Evolutionary conservation across 345 rosid genomes (phyloP), one percentile per base, ranked within the genome.

Genomic region (Euclidium syriacum): DNA sequence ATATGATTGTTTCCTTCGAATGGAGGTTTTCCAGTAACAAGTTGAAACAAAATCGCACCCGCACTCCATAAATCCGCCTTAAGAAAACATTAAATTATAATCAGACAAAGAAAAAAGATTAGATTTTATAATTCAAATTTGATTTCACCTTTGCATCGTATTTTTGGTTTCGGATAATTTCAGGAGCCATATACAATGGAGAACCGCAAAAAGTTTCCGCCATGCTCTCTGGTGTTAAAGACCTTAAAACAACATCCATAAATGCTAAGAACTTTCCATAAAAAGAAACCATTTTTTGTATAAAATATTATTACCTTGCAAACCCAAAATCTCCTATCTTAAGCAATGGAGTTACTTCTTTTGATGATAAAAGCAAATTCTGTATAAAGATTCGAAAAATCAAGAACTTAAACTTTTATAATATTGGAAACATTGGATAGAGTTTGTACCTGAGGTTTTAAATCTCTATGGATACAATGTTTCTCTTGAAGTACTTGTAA

Each of bases 31-130:
- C 96, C 96, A 11, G 83, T 83, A 71, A 88, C 85, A 75, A 88
- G 75, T 74, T 88, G 92, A 68, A 83, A 85, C 69, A 88, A 74
- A 56, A 88, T 79, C 22, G 90, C 92, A 36, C 96, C 96, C 10
- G 87, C 96, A 78, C 96, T 88, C 96, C 96, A 88, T 67, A 88
- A 74, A 64, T 88, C 94, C 74, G 94, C 96, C 96, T 88, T 75
- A 71, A 67, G 52, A 27, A 25, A 46, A 42, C 53, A 43, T 61
- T 7, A 11, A 11, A 6, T 32, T 30, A 41, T 3, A 5, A 40
- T 12, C 39, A 61, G 36, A 30, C 10, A 15, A 48, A 33, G 18
- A 7, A 3, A 36, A 17, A 61, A 16, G 15, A 7, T 10, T 2
- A 53, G 24, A 43, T 4, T 10, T 26, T 14, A 10, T 20, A n/a